Evolutionary conservation across 176 grass and related monocot species (phyloP), one percentile per base, ranked within the genome.

Genomic region (Canna indica): DNA sequence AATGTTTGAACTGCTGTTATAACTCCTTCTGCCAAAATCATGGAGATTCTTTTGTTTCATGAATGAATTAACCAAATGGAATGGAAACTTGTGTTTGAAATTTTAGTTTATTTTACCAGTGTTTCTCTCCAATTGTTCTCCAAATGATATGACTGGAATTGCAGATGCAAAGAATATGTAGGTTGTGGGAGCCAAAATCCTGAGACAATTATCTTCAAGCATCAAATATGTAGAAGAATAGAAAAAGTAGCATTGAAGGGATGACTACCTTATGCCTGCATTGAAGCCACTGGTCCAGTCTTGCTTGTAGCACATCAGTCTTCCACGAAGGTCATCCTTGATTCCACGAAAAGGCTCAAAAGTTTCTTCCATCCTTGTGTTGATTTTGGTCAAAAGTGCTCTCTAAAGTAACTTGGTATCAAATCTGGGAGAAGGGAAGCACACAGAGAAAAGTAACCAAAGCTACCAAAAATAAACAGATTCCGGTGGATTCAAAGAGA

Each of bases 101-200:
- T n/a, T 38, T 39, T 39, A 34, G 22, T 66, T 38, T 24, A 20
- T 3, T 14, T 53, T 80, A 99, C 95, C 88, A 39, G 95, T 99
- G 72, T 80, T 90, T 73, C 95, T 85, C 76, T 99, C 90, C 77
- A 99, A 52, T 41, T 99, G 95, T 73, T 99, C 95, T 14, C 95
- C 95, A 27, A 99, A 99, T 12, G 95, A 99, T 79, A 99, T 99
- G 64, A 99, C 95, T 7, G 95, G 95, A 75, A 99, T 99, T 34
- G 95, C 95, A 0, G 95, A 99, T 6, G 95, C 90, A 70, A 99
- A 99, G 85, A 99, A 99, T 82, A 99, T 99, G 77, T 99, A 99
- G 6, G 95, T 99, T 17, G 95, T 99, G 0, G 95, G 95, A 69
- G 95, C 95, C 8, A 99, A 74, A 68, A 99, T 94, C 79, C 95